Percentiles rank a stretch among this genome's conserved stretches.
phyloP scores from a whole-genome alignment of 139 green algal genomes.

The Diplosphaera chodatii region DNA sequence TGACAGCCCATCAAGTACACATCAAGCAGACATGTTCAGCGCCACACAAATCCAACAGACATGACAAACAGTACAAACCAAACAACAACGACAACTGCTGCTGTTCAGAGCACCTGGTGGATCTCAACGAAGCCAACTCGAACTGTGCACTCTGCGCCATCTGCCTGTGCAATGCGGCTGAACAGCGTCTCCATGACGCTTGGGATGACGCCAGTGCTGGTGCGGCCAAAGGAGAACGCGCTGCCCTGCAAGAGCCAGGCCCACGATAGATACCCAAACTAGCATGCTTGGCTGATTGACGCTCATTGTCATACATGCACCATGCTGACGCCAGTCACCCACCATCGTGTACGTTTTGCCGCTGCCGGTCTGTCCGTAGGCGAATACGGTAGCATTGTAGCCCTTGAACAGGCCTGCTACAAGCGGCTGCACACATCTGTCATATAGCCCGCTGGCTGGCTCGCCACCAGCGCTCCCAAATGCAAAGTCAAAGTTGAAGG shows the following conservation, averaged over 20 bases:
- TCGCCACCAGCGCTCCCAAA: constrained; percentile 54
- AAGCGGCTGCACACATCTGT: constrained; percentile 67
- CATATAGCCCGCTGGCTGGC: constrained; percentile 45
- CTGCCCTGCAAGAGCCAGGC: constrained; percentile 44
- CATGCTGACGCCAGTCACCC: too few species aligned
- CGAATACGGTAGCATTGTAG: constrained; percentile 83
- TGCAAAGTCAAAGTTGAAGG: constrained; percentile 80
- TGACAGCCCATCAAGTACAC: background rate
- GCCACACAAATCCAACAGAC: too few species aligned
- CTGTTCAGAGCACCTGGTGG: constrained; percentile 67
- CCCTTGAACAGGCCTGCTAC: constrained; percentile 81
- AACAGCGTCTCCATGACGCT: constrained; percentile 75
- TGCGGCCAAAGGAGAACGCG: constrained; percentile 46
- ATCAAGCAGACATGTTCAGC: too few species aligned
- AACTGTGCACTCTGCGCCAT: constrained; percentile 57
- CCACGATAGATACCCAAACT: too few species aligned
- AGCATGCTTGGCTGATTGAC: too few species aligned
- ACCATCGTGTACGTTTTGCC: constrained; percentile 90
- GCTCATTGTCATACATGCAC: too few species aligned
- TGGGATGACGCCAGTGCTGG: constrained; percentile 69
- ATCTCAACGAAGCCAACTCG: constrained; percentile 91
- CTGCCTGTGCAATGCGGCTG: constrained; percentile 29
- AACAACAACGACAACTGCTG: background rate
- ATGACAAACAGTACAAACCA: too few species aligned
- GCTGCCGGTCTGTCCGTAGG: constrained; percentile 52